Evolutionary conservation across 441 rosid species (phyloP), one percentile per base, ranked within the genome.

Genomic region (Breynia disticha): DNA sequence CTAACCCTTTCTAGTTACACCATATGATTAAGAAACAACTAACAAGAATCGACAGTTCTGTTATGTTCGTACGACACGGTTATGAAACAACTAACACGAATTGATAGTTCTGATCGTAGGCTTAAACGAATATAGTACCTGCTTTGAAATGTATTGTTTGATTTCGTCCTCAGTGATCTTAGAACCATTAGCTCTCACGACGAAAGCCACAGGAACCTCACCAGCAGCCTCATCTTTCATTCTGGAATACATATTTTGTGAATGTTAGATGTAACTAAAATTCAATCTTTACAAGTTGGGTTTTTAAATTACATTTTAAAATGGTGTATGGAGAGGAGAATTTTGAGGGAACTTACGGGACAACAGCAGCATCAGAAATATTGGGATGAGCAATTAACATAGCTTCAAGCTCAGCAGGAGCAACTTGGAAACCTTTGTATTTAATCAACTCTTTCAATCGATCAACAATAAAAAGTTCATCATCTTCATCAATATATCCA

Each of bases 401-500:
- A n/a, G 97, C 84, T 56, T 89, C 97, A 9, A 89, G 75, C 67
- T 89, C 97, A 7, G 93, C 97, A 0, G 97, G 97, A 37, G 97
- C 95, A 1, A 57, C 91, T 81, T 82, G 95, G 56, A 90, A 90
- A 43, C 96, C 98, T 68, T 90, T 90, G 82, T 76, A 90, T 67
- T 90, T 90, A 76, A 87, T 90, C 70, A 90, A 79, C 35, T 90
- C 98, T 72, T 90, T 90, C 20, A 85, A 79, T 49, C 96, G 71
- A 63, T 90, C 98, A 11, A 90, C 82, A 28, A 90, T 87, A 72
- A 85, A 90, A 45, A 90, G 60, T 70, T 90, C 98, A 10, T 80
- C 80, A 19, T 85, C 95, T 10, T 83, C 85, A 53, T 90, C 98
- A 0, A 90, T 87, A 52, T 69, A 90, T 16, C 97, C 97, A 20